Conservation (phyloP, 345 rosid species). For the Eucalyptus pumila region DNA sequence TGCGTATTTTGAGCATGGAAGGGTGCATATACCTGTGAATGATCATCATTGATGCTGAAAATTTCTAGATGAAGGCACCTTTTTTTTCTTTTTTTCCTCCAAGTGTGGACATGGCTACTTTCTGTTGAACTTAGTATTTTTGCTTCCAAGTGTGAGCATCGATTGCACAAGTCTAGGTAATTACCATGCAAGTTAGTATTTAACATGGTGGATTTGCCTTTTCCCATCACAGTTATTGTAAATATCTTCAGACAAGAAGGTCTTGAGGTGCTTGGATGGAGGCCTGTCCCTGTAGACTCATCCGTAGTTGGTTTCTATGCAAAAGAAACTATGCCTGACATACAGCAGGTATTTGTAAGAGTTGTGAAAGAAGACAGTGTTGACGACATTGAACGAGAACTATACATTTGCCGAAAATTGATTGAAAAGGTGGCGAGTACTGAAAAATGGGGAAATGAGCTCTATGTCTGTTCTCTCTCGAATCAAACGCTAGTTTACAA, state of each 20-base stretch:
- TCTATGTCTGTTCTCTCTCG: slow-evolving; percentile 89
- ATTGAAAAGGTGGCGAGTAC: slow-evolving; percentile 54
- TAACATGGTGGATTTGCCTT: not conserved
- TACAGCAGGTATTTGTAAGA: slow-evolving; percentile 92
- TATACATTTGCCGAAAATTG: slow-evolving; percentile 85
- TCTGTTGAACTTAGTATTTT: not conserved
- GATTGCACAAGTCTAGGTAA: not conserved
- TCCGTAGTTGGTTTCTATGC: slow-evolving; percentile 92
- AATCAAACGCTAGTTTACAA: slow-evolving; percentile 93
- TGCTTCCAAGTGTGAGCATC: not conserved
- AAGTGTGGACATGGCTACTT: not conserved
- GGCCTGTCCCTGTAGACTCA: slow-evolving; percentile 79
- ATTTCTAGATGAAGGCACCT: not conserved
- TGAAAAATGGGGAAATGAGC: slow-evolving; percentile 78
- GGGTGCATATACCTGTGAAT: not conserved
- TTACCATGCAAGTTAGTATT: not conserved
- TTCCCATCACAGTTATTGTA: slow-evolving; percentile 47
- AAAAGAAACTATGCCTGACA: slow-evolving; percentile 87
- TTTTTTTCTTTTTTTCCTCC: not conserved
- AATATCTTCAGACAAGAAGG: slow-evolving; percentile 87
- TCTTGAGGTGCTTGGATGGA: slow-evolving; percentile 93
- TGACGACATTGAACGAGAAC: slow-evolving; percentile 92
- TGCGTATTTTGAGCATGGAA: not conserved
- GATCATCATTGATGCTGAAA: not conserved
- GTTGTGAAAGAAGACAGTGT: slow-evolving; percentile 66